These are phyloP conservation scores for Candida endomychidarum DNA, from an alignment of 805 yeast species.

Conservation along the genomic window DNA sequence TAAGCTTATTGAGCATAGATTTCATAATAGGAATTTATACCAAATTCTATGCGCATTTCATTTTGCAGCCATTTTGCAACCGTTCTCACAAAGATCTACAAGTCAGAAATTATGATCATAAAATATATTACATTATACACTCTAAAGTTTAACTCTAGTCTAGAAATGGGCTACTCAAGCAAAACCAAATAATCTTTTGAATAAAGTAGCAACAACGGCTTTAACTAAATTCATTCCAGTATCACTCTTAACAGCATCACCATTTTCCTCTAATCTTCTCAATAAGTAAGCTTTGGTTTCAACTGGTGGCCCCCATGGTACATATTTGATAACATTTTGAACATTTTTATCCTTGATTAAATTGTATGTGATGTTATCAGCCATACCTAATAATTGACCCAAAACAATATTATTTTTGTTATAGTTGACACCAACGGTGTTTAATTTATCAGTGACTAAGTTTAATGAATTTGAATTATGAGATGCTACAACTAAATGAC, in stretches of 20 bases:
- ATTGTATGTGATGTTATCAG: constrained; percentile 81
- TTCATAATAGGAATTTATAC: too few relatives aligned
- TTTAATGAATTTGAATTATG: constrained; percentile 82
- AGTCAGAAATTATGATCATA: too few relatives aligned
- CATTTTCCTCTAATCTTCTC: constrained; percentile 92
- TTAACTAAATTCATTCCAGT: constrained; percentile 74
- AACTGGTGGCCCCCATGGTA: constrained; percentile 96
- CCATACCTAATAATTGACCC: constrained; percentile 95
- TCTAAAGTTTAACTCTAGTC: too few relatives aligned
- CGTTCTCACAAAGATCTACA: too few relatives aligned
- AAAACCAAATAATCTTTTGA: constrained; percentile 21
- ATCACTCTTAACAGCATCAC: constrained; percentile 87
- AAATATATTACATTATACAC: constrained; percentile 4
- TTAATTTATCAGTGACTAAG: constrained; percentile 60
- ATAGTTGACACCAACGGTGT: constrained; percentile 1
- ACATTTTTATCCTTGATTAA: constrained; percentile 63
- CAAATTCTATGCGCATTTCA: too few relatives aligned
- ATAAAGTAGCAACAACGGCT: constrained; percentile 40
- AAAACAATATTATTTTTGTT: constrained; percentile 65
- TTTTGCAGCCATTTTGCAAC: too few relatives aligned
- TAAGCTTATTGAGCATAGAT: too few relatives aligned
- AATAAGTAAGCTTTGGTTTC: constrained; percentile 88
- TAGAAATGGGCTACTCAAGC: too few relatives aligned
- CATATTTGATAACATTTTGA: constrained; percentile 84
- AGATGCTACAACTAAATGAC: constrained; percentile 86